Base-by-base conservation (phyloP, 345 rosid genomes). In the Citrus reticulata region DNA sequence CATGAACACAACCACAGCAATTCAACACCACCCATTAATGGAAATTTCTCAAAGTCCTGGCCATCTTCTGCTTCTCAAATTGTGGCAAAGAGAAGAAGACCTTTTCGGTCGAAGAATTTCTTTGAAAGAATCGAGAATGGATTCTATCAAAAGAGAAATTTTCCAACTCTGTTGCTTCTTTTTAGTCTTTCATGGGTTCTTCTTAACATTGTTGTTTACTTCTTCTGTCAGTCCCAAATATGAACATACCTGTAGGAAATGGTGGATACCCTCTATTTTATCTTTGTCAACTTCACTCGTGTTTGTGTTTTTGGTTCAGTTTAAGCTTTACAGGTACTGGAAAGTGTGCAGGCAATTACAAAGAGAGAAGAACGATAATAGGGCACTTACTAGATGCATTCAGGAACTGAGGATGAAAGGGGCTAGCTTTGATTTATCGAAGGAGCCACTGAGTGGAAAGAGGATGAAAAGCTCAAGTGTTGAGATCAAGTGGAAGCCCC, bases 361-460 rank as follows among this genome's bases (percentile, higher is more conserved):
- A 75, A 91, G 91, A 81, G 97, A 91, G 86, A 92, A 81, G 84
- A 87, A 71, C 8, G 97, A 91, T 69, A 87, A 85, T 71, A 83
- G 99, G 57, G 90, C 97, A 6, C 86, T 96, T 10, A 84, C 86
- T 1, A 80, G 98, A 72, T 91, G 97, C 76, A 85, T 96, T 46
- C 90, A 88, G 80, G 99, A 94, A 78, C 83, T 97, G 90, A 87
- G 98, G 78, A 94, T 93, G 99, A 93, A 96, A 87, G 99, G 99
- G 11, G 84, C 89, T 29, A 94, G 95, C 87, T 94, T 94, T 19
- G 98, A 97, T 83, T 37, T 97, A 86, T 91, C 97, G 0, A 97
- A 94, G 80, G 99, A 97, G 81, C 98, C 98, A 9, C 82, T 78
- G 75, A 81, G 78, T 55, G 93, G 97, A 79, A 93, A 83, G 87